A percentile compares a stretch with the other conserved stretches of the same genome.
Conservation (phyloP, 768 basidiomycete species). For the Sarcodon sp. region DNA sequence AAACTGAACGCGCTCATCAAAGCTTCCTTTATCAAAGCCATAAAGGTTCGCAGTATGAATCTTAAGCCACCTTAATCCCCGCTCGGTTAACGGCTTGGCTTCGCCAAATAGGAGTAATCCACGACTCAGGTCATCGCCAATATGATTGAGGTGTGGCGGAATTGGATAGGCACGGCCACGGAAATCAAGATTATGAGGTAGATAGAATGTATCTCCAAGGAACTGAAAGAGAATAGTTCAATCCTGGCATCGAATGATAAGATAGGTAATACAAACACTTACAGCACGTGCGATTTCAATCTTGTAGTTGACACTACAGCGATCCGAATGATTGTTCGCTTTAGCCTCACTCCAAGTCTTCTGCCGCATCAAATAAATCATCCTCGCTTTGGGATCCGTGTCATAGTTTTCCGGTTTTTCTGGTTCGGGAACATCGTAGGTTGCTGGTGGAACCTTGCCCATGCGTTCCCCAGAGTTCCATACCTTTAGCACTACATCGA, state of each 20-base stretch:
- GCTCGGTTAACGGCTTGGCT: conserved; percentile 63
- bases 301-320: conserved; percentile 92
- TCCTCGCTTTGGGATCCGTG: conserved; percentile 40
- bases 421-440: conserved; percentile 55
- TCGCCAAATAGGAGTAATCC: conserved; percentile 80
- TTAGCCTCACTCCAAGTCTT: conserved; percentile 43
- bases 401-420: conserved; percentile 32
- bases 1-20: conserved; percentile 83
- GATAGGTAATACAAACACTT: conserved; percentile 16
- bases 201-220: conserved; percentile 77
- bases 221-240: conserved; percentile 34
- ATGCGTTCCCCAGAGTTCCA: conserved; percentile 83
- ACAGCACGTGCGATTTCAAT: conserved; percentile 92
- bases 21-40: conserved; percentile 90
- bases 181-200: conserved; percentile 97
- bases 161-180: conserved; percentile 95
- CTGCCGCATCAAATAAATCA: conserved; percentile 41
- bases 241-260: not conserved
- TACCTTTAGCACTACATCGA: conserved; percentile 37
- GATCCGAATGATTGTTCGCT: conserved; percentile 79
- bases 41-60: conserved; percentile 90
- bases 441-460: conserved; percentile 73
- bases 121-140: conserved; percentile 88
- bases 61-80: conserved; percentile 88
- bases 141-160: conserved; percentile 89